Base-by-base conservation (phyloP, 2,329 filamentous ascomycete genomes). In the Aspergillus thermomutatus region DNA sequence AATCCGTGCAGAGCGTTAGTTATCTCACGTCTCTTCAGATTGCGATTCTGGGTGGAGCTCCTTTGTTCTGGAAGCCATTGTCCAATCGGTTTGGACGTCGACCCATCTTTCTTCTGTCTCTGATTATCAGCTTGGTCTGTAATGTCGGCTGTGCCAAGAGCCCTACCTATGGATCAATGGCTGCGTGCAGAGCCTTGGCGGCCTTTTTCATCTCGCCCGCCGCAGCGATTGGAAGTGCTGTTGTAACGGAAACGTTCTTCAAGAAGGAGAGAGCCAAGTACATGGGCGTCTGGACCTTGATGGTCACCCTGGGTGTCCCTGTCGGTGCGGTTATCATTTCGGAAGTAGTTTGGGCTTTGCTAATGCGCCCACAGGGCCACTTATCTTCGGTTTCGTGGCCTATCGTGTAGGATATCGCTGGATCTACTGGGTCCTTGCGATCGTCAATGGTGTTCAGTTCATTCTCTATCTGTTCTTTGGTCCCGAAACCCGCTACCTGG, bases 341-440 rank as follows among this genome's bases (percentile, higher is more conserved):
- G 31, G 14, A 17, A 17, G 14, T 37, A 37, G 31, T 3, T 5
- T 17, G 14, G 14, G 14, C 31, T 8, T 37, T 5, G 14, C 14
- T 37, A 37, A 37, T 37, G 14, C 14, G 31, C 14, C 14, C 2
- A 31, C 31, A 37, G 31, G 31, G 7, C 71, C 72, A 7, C 72
- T 74, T 50, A 66, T 74, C 17, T 72, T 74, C n/a, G 71, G 72
- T 0, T 73, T 74, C 45, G 82, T 85, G 1, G 78, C 80, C 1
- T 72, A 80, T 55, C 76, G 80, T 17, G 77, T 79, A n/a, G 79
- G 81, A 0, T 85, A 82, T 58, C 73, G 79, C 7, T 86, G 83
- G 83, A 84, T 85, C 47, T 86, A 82, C 68, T 85, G 79, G 77
- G 78, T 81, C 26, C 72, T 85, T 6, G 81, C 82, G 3, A 85